A percentile compares a stretch with the other conserved stretches of the same genome.
phyloP scores from a whole-genome alignment of 1,284 basidiomycete genomes.

The Moniliella sp. region DNA sequence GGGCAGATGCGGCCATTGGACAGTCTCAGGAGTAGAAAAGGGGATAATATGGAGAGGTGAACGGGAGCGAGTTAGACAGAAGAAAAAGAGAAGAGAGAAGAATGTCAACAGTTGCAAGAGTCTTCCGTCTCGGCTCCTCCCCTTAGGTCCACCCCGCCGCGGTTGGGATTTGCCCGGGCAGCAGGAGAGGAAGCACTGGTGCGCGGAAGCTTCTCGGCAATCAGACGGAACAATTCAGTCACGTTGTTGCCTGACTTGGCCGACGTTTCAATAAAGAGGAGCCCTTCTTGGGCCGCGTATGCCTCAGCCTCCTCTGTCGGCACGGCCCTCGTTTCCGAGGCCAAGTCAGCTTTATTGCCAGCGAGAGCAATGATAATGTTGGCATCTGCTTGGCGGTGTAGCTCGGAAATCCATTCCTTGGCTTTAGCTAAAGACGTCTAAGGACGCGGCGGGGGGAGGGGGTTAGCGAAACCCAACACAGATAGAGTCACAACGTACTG shows the following conservation, averaged over 20 bases:
- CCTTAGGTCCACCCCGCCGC: too few species aligned
- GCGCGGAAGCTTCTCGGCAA: slow-evolving; percentile 30
- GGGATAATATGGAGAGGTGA: too few species aligned
- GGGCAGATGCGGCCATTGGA: too few species aligned
- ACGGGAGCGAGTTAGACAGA: too few species aligned
- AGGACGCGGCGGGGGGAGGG: not conserved
- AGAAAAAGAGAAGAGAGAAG: too few species aligned
- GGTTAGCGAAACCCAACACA: too few species aligned
- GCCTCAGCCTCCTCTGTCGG: slow-evolving; percentile 46
- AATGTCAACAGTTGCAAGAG: too few species aligned
- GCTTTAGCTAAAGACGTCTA: slow-evolving; percentile 64
- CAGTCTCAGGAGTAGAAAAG: too few species aligned
- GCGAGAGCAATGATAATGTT: slow-evolving; percentile 63
- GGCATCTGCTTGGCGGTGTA: slow-evolving; percentile 88
- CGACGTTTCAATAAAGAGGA: slow-evolving; percentile 88
- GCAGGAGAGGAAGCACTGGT: too few species aligned
- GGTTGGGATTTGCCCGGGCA: too few species aligned
- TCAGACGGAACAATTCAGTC: slow-evolving; percentile 42
- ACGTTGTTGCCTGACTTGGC: slow-evolving; percentile 83
- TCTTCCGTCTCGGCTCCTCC: too few species aligned
- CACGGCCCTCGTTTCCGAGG: slow-evolving; percentile 37
- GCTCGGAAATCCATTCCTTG: slow-evolving; percentile 81
- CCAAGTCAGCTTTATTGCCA: slow-evolving; percentile 78
- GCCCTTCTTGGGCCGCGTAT: slow-evolving; percentile 77
- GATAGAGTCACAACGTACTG: too few species aligned